Evolutionary conservation across 495 filamentous ascomycete species (phyloP).

Genomic region (Pyronema omphalodes): DNA sequence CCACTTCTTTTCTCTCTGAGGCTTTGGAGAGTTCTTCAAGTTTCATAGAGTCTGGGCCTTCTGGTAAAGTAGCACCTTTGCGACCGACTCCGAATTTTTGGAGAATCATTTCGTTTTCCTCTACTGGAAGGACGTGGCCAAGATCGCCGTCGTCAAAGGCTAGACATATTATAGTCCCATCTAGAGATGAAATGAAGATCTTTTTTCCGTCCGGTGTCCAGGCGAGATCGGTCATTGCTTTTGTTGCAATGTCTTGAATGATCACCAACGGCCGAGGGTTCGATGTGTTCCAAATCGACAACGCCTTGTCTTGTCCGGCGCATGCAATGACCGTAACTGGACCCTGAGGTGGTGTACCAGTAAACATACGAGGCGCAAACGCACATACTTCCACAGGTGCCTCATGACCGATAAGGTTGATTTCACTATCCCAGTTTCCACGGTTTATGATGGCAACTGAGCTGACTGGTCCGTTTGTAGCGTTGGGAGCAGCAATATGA

Average conservation of each 20-base stretch:
- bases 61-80: constrained; percentile 69
- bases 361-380: constrained; percentile 84
- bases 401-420: constrained; percentile 94
- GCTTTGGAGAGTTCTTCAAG: constrained; percentile 85
- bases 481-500: constrained; percentile 92
- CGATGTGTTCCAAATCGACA: constrained; percentile 94
- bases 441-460: constrained; percentile 92
- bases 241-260: constrained; percentile 65
- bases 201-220: constrained; percentile 88
- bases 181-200: constrained; percentile 66
- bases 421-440: constrained; percentile 84
- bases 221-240: constrained; percentile 81
- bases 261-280: constrained; percentile 79
- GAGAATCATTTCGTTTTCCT: constrained; percentile 80
- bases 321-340: constrained; percentile 93
- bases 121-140: constrained; percentile 50
- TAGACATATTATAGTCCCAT: constrained; percentile 66
- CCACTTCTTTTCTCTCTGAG: constrained; percentile 68
- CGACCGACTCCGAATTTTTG: constrained; percentile 81
- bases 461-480: constrained; percentile 89
- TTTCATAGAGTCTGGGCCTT: constrained; percentile 68
- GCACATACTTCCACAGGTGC: constrained; percentile 91
- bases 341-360: constrained; percentile 34
- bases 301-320: constrained; percentile 84
- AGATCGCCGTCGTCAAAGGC: constrained; percentile 55